Evolutionary conservation across 768 basidiomycete genomes (phyloP).

Genomic region (Megacollybia marginata): DNA sequence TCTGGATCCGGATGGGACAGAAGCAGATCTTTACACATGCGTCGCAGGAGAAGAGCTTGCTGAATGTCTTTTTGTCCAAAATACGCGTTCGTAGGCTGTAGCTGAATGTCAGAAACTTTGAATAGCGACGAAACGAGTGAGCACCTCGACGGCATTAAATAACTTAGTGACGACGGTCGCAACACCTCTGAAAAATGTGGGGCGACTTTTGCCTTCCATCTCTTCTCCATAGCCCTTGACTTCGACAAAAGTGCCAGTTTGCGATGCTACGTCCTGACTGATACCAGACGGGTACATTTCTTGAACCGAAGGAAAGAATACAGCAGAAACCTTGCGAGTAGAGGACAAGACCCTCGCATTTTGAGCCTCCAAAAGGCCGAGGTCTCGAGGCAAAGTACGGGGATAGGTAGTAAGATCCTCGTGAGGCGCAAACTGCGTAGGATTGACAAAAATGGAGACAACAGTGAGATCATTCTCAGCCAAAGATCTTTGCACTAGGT

Average conservation of each 20-base stretch:
- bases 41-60: conserved; percentile 80
- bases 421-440: conserved; percentile 92
- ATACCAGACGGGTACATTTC: conserved; percentile 97
- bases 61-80: conserved; percentile 99
- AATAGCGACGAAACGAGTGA: conserved; percentile 11
- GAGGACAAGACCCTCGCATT: conserved; percentile 15
- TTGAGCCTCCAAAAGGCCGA: conserved; percentile 47
- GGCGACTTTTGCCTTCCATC: conserved; percentile 86
- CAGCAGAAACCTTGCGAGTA: conserved; percentile 45
- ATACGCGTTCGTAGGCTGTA: conserved; percentile 83
- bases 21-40: conserved; percentile 72
- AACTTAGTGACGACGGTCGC: conserved; percentile 93
- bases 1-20: conserved; percentile 67
- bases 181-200: conserved; percentile 92
- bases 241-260: conserved; percentile 87
- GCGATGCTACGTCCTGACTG: conserved; percentile 60
- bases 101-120: conserved; percentile 1
- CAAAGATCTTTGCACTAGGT: conserved; percentile 71
- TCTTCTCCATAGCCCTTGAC: conserved; percentile 87
- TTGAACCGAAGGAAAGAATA: conserved; percentile 72
- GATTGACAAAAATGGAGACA: conserved; percentile 96
- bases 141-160: conserved; percentile 85
- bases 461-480: conserved; percentile 78
- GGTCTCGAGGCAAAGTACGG: conserved; percentile 72
- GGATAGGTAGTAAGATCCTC: conserved; percentile 93